These are phyloP conservation scores for Globisporangium polare DNA, from an alignment of 352 stramenopile species.

Conservation along the genomic window DNA sequence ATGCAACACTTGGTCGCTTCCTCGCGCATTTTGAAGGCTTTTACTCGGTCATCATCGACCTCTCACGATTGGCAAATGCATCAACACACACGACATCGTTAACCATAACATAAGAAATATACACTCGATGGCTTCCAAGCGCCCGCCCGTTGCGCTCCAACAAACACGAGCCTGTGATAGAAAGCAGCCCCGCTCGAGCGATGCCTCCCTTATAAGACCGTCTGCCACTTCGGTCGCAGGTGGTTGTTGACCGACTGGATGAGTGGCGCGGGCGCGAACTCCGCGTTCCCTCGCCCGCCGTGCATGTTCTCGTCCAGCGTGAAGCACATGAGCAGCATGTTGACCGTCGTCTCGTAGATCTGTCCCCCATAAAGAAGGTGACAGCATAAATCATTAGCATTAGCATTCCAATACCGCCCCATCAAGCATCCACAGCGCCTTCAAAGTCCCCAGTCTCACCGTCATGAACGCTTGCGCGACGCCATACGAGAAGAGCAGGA, in stretches of 20 bases:
- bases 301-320: constrained; percentile 83
- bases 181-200: no score
- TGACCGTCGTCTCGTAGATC: constrained; percentile 86
- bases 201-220: constrained; percentile 17
- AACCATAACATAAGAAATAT: background rate
- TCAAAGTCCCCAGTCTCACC: constrained; percentile 27
- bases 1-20: no score
- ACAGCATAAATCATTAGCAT: background rate
- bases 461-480: constrained; percentile 82
- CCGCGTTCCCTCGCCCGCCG: constrained; percentile 65
- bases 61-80: no score
- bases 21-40: no score
- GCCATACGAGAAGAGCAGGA: constrained; percentile 72
- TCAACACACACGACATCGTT: background rate
- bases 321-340: constrained; percentile 84
- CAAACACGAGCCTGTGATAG: no score
- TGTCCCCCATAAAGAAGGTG: constrained; percentile 10
- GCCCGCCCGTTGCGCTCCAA: no score
- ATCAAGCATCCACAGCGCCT: background rate
- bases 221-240: constrained; percentile 83
- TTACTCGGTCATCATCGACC: no score
- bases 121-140: background rate
- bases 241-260: constrained; percentile 80
- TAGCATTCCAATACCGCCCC: background rate
- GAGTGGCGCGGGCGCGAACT: constrained; percentile 53